These are phyloP conservation scores for Tuber calosporum DNA, from an alignment of 495 filamentous ascomycete genomes.

Conservation along the genomic window DNA sequence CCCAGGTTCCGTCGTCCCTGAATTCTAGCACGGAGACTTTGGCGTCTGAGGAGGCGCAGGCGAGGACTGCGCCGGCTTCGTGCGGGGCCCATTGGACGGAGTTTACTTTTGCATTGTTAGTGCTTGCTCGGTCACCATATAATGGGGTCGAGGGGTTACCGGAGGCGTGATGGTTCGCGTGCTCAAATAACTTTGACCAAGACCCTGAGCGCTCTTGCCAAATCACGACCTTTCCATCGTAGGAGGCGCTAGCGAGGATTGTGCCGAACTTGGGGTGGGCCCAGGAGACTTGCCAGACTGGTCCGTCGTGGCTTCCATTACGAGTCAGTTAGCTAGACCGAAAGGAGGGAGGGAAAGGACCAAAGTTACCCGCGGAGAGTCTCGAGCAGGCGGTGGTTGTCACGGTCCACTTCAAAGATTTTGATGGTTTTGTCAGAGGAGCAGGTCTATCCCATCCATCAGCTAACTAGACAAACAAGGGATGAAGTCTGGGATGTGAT, in stretches of 20 bases:
- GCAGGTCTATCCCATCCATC: slow-evolving; percentile 55
- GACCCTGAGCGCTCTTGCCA: slow-evolving; percentile 67
- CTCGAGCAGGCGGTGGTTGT: slow-evolving; percentile 81
- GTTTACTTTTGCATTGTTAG: slow-evolving; percentile 56
- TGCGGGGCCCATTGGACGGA: slow-evolving; percentile 95
- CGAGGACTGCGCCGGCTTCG: slow-evolving; percentile 87
- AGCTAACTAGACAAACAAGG: not conserved
- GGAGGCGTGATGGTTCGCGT: slow-evolving; percentile 41
- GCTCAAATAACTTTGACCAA: slow-evolving; percentile 38
- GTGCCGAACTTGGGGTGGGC: slow-evolving; percentile 97
- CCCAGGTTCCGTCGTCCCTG: slow-evolving; percentile 79
- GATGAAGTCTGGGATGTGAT: not conserved
- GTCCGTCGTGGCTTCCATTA: slow-evolving; percentile 71
- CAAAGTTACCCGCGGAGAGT: slow-evolving; percentile 79
- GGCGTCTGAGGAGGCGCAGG: slow-evolving; percentile 88
- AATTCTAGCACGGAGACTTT: slow-evolving; percentile 90
- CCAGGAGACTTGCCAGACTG: slow-evolving; percentile 96
- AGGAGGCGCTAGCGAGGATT: slow-evolving; percentile 87
- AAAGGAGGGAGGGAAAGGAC: slow-evolving; percentile 21
- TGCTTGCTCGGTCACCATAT: not conserved
- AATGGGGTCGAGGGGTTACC: slow-evolving; percentile 18
- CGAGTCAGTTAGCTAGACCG: slow-evolving; percentile 11
- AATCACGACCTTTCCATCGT: slow-evolving; percentile 96
- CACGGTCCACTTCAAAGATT: slow-evolving; percentile 96
- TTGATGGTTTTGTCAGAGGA: slow-evolving; percentile 98